Base-by-base conservation (phyloP, 345 rosid species). In the Camelina neglecta region DNA sequence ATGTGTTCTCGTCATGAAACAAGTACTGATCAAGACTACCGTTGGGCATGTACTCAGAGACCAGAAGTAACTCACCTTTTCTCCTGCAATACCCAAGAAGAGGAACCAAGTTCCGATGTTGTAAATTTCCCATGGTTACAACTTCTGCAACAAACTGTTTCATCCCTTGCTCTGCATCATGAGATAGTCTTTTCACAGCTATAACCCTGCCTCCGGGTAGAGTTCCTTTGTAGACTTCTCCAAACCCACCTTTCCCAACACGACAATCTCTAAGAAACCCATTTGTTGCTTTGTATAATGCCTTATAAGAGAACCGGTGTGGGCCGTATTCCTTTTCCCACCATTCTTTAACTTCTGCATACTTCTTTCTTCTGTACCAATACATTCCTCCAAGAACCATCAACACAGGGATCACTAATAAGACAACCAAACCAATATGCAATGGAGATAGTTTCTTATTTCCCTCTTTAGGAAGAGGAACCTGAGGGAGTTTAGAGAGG, bases 171-270 rank as follows among this genome's bases (percentile, higher is more conserved):
- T 74, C 20, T 39, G 83, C 60, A 61, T 78, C 69, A 38, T 83
- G 85, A 0, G 82, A 79, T 5, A 91, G 38, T 44, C 75, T 84
- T 56, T 88, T 88, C 20, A 87, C 88, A 1, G 84, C 89, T 15
- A 85, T 75, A 54, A 65, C 59, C 13, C 31, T 35, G 3, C 77
- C 48, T 33, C 73, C 23, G 1, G 85, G 75, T 1, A 82, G 42
- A 5, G 56, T 66, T 12, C 89, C 85, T 80, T 33, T 75, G 41
- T 81, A 85, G 8, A 85, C 89, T 47, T 75, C 78, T 7, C 89
- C 85, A 39, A 85, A 83, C 18, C 86, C 87, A 7, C 89, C 89
- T 31, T 41, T 38, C 6, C 87, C 87, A 5, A 84, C 31, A 26
- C 60, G 54, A 18, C 55, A 62, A n/a, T 51, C 61, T 36, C 79